Conservation (phyloP, 306 rosid genomes). For the Lotus japonicus region DNA sequence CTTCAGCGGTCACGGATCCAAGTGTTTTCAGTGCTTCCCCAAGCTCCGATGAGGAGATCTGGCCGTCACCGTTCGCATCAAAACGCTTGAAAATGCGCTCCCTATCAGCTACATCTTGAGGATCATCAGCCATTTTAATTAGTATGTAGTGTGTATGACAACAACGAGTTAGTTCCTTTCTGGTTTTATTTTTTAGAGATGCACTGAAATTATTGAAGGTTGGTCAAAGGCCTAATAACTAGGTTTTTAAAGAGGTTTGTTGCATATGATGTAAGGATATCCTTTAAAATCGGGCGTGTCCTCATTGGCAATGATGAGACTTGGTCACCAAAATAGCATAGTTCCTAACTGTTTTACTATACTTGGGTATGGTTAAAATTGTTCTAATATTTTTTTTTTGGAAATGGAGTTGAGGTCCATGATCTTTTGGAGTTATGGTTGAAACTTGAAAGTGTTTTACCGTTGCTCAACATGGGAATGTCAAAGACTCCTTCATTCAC, state of each 20-base stretch:
- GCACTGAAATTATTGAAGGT: slow-evolving; percentile 8
- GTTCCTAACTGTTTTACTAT: slow-evolving; percentile 11
- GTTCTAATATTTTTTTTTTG: background rate
- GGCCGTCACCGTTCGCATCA: slow-evolving; percentile 61
- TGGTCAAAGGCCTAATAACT: background rate
- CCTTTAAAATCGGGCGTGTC: slow-evolving; percentile 32
- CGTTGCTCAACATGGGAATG: background rate
- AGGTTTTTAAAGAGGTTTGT: slow-evolving; percentile 23
- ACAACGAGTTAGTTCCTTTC: slow-evolving; percentile 1
- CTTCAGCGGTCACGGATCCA: slow-evolving; percentile 50
- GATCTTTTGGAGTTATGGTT: background rate
- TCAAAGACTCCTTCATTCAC: too few species aligned
- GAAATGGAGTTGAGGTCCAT: too few species aligned
- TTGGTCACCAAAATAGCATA: slow-evolving; percentile 18
- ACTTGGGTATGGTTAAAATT: slow-evolving; percentile 11
- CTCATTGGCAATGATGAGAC: background rate
- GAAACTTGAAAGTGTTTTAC: background rate
- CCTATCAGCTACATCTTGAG: slow-evolving; percentile 40
- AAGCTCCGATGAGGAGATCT: slow-evolving; percentile 62
- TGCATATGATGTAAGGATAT: slow-evolving; percentile 23
- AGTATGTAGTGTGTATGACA: background rate
- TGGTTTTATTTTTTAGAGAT: background rate
- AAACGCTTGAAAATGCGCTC: slow-evolving; percentile 66
- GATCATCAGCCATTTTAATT: slow-evolving; percentile 20
- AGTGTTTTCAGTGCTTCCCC: slow-evolving; percentile 60